Percentiles rank a stretch among this genome's conserved stretches.
phyloP scores from a whole-genome alignment of 1,284 basidiomycete genomes.

The Leccinum laetum region DNA sequence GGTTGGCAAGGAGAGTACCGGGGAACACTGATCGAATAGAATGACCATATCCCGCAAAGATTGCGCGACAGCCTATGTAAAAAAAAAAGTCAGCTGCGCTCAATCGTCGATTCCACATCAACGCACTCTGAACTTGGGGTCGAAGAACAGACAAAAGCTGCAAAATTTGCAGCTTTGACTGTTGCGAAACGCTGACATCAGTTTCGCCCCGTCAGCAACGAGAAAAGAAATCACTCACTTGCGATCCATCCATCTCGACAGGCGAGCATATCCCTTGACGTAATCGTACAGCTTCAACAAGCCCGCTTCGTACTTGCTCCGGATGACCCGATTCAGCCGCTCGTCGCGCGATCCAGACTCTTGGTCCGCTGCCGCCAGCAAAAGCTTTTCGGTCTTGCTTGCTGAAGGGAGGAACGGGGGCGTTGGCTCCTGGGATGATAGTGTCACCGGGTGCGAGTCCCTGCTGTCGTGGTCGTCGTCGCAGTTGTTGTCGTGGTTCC shows the following conservation, averaged over 20 bases:
- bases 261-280: slow-evolving; percentile 88
- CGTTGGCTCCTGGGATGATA: slow-evolving; percentile 21
- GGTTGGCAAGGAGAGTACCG: not conserved
- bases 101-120: not conserved
- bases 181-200: slow-evolving; percentile 71
- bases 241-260: slow-evolving; percentile 94
- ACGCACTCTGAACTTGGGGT: not conserved
- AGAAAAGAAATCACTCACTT: slow-evolving; percentile 39
- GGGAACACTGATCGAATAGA: not conserved
- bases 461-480: not conserved
- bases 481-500: not conserved
- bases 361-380: slow-evolving; percentile 95
- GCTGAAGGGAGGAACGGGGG: slow-evolving; percentile 60
- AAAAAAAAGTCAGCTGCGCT: not conserved
- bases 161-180: slow-evolving; percentile 88
- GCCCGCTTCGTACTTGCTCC: slow-evolving; percentile 97
- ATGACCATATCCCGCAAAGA: not conserved
- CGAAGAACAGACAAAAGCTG: slow-evolving; percentile 66
- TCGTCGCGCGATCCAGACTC: slow-evolving; percentile 91
- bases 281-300: slow-evolving; percentile 96
- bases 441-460: slow-evolving; percentile 11
- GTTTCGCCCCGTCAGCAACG: not conserved
- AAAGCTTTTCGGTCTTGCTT: slow-evolving; percentile 84
- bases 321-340: slow-evolving; percentile 88
- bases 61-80: not conserved